Evolutionary conservation across 768 basidiomycete species (phyloP).

Genomic region (Rhizopogon sp.): DNA sequence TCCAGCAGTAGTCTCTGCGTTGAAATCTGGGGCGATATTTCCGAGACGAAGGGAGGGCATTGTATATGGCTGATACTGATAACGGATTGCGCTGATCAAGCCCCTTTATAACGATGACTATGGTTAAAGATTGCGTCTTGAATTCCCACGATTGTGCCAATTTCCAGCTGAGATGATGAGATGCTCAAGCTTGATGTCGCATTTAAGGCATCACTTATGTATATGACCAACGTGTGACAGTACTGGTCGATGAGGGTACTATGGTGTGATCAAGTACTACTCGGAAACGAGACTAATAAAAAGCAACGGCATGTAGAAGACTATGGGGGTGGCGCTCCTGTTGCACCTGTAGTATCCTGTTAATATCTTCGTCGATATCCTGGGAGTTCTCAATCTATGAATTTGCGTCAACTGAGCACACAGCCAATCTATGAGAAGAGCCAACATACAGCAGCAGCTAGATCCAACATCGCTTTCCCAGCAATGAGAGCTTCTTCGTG

Average conservation of each 20-base stretch:
- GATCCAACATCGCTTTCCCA: constrained; percentile 89
- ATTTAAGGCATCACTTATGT: too few relatives aligned
- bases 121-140: constrained; percentile 49
- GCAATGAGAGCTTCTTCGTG: constrained; percentile 98
- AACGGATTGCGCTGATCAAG: constrained; percentile 2
- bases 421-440: neutral
- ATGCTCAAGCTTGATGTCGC: neutral
- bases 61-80: constrained; percentile 5
- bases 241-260: neutral
- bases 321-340: constrained; percentile 90
- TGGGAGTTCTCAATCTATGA: constrained; percentile 74
- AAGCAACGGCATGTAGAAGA: constrained; percentile 86
- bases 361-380: constrained; percentile 91
- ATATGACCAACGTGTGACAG: neutral
- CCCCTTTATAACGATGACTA: neutral
- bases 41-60: constrained; percentile 72
- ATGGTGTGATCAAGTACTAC: neutral
- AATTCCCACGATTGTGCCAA: constrained; percentile 48
- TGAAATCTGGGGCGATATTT: constrained; percentile 85
- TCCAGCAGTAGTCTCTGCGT: constrained; percentile 85
- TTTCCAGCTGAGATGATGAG: neutral
- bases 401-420: neutral
- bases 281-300: constrained; percentile 49
- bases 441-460: constrained; percentile 77
- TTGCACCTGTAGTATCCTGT: constrained; percentile 76